phyloP scores from a whole-genome alignment of 1,284 basidiomycete species.

The Ganoderma boninense region DNA sequence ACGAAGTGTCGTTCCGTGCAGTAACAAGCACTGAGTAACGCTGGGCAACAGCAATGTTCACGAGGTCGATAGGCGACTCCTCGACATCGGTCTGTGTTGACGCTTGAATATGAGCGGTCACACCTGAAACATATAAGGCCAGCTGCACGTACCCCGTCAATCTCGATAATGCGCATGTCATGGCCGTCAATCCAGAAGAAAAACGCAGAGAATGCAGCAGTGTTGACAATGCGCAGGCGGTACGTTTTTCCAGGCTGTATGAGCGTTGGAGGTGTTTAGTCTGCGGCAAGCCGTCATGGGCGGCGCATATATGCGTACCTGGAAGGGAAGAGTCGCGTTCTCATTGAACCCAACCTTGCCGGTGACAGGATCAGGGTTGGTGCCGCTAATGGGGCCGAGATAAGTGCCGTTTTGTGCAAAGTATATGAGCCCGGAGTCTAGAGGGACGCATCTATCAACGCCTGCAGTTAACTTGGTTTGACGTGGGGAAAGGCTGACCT shows the following conservation, averaged over 20 bases:
- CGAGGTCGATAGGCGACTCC: constrained; percentile 72
- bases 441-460: not conserved
- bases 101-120: constrained; percentile 4
- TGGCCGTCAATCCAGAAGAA: constrained; percentile 94
- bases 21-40: constrained; percentile 94
- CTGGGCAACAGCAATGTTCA: constrained; percentile 87
- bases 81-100: constrained; percentile 73
- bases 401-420: constrained; percentile 81
- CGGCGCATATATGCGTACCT: constrained; percentile 36
- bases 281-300: not conserved
- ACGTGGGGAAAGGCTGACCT: constrained; percentile 48
- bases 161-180: constrained; percentile 89
- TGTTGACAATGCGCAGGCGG: constrained; percentile 82
- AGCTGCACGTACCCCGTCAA: constrained; percentile 74
- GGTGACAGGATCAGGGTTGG: constrained; percentile 54
- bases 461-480: not conserved
- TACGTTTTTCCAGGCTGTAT: constrained; percentile 79
- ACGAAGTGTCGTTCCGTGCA: constrained; percentile 84
- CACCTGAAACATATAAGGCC: not conserved
- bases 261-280: not conserved
- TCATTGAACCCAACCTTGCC: constrained; percentile 82
- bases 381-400: constrained; percentile 65
- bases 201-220: constrained; percentile 75
- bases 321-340: constrained; percentile 86
- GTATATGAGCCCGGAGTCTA: constrained; percentile 87